A percentile compares a stretch with the other conserved stretches of the same genome.
Conservation (phyloP, 371 early-diverging fungal species). For the Mortierella sp. region DNA sequence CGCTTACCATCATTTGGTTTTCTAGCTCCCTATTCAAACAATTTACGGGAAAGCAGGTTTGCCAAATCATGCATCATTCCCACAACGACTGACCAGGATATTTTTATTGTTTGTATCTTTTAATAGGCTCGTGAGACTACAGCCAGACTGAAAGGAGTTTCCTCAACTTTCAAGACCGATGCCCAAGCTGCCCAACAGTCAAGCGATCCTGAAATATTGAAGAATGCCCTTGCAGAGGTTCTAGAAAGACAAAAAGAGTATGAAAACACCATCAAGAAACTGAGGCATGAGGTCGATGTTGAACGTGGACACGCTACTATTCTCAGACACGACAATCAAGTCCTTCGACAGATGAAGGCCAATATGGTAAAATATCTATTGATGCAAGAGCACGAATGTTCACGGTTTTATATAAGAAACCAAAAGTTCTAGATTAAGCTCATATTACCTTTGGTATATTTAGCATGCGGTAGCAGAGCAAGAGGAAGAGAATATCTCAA, state of each 20-base stretch:
- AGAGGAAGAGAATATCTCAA: slow-evolving; percentile 81
- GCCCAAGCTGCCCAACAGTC: slow-evolving; percentile 7
- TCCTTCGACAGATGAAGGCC: slow-evolving; percentile 70
- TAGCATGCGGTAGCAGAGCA: slow-evolving; percentile 76
- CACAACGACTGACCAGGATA: not conserved
- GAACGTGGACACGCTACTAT: slow-evolving; percentile 79
- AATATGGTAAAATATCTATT: slow-evolving; percentile 64
- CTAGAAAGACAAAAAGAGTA: slow-evolving; percentile 61
- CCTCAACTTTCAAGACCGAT: slow-evolving; percentile 11
- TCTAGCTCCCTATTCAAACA: not conserved
- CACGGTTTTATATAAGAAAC: too few species aligned
- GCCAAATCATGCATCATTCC: not conserved
- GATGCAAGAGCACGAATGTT: not conserved
- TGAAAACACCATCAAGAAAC: slow-evolving; percentile 65
- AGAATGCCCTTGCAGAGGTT: slow-evolving; percentile 58
- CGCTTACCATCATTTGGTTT: not conserved
- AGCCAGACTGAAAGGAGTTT: slow-evolving; percentile 30
- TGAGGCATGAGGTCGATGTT: slow-evolving; percentile 76
- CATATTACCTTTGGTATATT: slow-evolving; percentile 9
- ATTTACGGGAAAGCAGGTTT: not conserved
- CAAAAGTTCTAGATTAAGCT: not conserved
- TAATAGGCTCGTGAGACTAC: slow-evolving; percentile 46
- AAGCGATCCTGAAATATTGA: slow-evolving; percentile 57
- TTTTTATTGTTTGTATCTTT: not conserved
- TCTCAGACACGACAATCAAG: slow-evolving; percentile 74